Base-by-base conservation (phyloP, 2,329 filamentous ascomycete species). In the Fusarium avenaceum region DNA sequence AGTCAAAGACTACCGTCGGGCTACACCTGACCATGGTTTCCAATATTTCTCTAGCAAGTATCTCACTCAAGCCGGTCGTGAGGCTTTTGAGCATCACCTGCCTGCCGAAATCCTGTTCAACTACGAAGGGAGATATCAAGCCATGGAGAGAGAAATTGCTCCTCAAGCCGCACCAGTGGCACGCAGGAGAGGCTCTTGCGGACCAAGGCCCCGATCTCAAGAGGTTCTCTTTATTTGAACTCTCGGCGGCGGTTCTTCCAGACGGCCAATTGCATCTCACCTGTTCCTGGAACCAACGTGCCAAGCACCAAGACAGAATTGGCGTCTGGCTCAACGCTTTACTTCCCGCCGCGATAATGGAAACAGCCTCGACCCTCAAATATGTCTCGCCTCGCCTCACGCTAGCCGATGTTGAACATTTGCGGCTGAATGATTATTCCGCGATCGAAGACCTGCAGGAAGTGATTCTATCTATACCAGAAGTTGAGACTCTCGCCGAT, bases 41-140 rank as follows among this genome's bases (percentile, higher is more conserved):
- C 43, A 46, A 26, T 46, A 46, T 24, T 46, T 46, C n/a, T 46
- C 43, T 8, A 46, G 24, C 28, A 46, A 46, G 43, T 46, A 46
- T 32, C 43, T 46, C n/a, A 24, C 28, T n/a, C 24, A 46, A 30
- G 24, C 28, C 28, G 43, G 43, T 7, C 24, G 43, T 19, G 28
- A 28, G 43, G 11, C n/a, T 32, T 46, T 46, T 19, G 28, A 32
- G n/a, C 24, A 46, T 26, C 43, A 46, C 17, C 28, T 46, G 28
- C 43, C 43, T 19, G 43, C 43, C n/a, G 43, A 46, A 11, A 46
- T 46, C 43, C 28, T 46, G 43, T 46, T 46, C 26, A 46, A 46
- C 26, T 46, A 46, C 26, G 43, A 46, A 30, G 43, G 43, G 24
- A 46, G 43, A 28, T 46, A 46, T 11, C 43, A 46, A 46, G 28